Base-by-base conservation (phyloP, 805 yeast species). In the Candida sithepensis region DNA sequence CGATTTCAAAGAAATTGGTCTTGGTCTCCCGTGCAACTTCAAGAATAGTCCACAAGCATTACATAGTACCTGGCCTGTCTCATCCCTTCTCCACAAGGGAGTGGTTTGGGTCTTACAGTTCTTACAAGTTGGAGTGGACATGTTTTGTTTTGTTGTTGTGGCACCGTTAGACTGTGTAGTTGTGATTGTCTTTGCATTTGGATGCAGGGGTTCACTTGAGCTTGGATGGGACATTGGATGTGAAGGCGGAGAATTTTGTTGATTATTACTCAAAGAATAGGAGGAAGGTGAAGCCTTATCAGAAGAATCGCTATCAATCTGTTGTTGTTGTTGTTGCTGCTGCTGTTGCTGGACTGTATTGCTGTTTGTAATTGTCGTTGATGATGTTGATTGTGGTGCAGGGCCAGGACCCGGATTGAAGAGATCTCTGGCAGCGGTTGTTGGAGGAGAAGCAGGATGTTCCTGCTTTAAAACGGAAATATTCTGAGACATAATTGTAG, bases 51-150 rank as follows among this genome's bases (percentile, higher is more conserved):
- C 97, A 71, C 97, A 89, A 9, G 98, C 98, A 69, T 91, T 91
- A 66, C 98, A 91, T 42, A 91, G 74, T 30, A 91, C 96, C 58
- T 84, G 85, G 14, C 96, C 96, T 10, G 87, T 80, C 60, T 90
- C 97, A 67, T 91, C 97, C 53, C 97, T 75, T 67, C 97, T 78
- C 97, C 97, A 91, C 24, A 91, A 71, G 1, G 98, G 97, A 2
- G 98, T 91, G 1, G 94, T 91, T 49, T 89, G 86, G 2, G 98
- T 91, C 59, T 84, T 79, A 70, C 98, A 91, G 66, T 91, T 91
- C 57, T 85, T 88, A 65, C 98, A 91, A 20, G 84, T 76, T 4
- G 95, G 88, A 30, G 80, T 71, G 13, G 83, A 66, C 51, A 81
- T 78, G 58, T 78, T 82, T 16, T 82, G 73, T 55, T 81, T 82